These are phyloP conservation scores for Yamadazyma scolyti DNA, from an alignment of 805 yeast species.

Conservation along the genomic window DNA sequence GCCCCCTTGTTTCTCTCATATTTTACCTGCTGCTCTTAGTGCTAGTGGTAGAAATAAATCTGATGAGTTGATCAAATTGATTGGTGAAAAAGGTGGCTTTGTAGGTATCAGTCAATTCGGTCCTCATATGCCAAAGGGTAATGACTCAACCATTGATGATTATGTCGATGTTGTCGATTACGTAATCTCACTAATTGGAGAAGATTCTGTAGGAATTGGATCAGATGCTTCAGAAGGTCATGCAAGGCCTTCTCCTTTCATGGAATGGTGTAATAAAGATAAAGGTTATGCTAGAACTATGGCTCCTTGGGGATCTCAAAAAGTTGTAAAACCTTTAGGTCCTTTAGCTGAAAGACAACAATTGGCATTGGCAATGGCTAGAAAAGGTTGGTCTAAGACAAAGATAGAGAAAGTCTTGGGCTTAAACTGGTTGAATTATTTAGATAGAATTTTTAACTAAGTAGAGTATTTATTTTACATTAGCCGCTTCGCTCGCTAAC, in stretches of 20 bases:
- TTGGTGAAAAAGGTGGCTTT: slow-evolving; percentile 12
- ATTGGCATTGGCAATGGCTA: slow-evolving; percentile 12
- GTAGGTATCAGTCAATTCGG: slow-evolving; percentile 13
- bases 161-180: slow-evolving; percentile 12
- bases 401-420: slow-evolving; percentile 12
- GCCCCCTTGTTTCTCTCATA: slow-evolving; percentile 11
- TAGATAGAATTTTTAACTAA: slow-evolving; percentile 7
- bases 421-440: slow-evolving; percentile 10
- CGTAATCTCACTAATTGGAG: slow-evolving; percentile 11
- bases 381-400: slow-evolving; percentile 10
- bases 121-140: slow-evolving; percentile 12
- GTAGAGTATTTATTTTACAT: too few species aligned
- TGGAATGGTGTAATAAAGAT: slow-evolving; percentile 13
- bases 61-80: slow-evolving; percentile 10
- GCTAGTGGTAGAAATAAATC: slow-evolving; percentile 12
- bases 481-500: too few species aligned
- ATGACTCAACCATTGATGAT: slow-evolving; percentile 16
- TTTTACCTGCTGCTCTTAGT: slow-evolving; percentile 10
- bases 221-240: slow-evolving; percentile 25
- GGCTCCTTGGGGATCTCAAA: slow-evolving; percentile 13
- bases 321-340: slow-evolving; percentile 12
- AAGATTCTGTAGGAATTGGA: slow-evolving; percentile 13
- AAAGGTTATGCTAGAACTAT: slow-evolving; percentile 12
- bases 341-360: slow-evolving; percentile 11
- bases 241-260: slow-evolving; percentile 11